Conservation (phyloP, 495 filamentous ascomycete genomes). For the Aspergillus ostianus region DNA sequence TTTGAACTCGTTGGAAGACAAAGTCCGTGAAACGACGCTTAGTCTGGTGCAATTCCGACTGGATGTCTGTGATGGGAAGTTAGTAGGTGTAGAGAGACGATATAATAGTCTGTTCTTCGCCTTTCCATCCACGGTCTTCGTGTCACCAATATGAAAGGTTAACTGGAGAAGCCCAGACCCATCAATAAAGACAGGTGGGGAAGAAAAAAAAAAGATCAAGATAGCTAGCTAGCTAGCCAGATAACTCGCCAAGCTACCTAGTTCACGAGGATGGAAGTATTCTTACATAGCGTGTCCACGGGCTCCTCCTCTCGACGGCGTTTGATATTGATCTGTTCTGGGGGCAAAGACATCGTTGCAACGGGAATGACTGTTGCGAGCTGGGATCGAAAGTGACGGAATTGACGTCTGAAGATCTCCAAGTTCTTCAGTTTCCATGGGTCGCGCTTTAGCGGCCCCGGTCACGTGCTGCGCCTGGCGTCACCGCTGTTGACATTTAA, state of each 20-base stretch:
- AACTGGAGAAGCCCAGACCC: background rate
- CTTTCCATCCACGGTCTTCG: background rate
- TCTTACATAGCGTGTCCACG: constrained; percentile 55
- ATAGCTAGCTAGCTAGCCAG: constrained; percentile 19
- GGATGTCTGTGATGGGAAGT: constrained; percentile 36
- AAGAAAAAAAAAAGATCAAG: background rate
- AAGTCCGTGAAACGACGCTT: constrained; percentile 53
- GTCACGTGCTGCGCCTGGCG: constrained; percentile 9
- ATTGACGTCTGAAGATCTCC: background rate
- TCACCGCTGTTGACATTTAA: constrained; percentile 19
- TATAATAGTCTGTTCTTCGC: background rate
- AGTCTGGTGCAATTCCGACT: constrained; percentile 44
- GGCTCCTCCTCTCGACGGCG: constrained; percentile 57
- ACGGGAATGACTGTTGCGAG: background rate
- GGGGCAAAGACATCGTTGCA: constrained; percentile 42
- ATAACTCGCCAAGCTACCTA: constrained; percentile 1
- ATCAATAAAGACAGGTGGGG: background rate
- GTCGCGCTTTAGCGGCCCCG: constrained; percentile 16
- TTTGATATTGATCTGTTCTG: constrained; percentile 56
- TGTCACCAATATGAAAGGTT: background rate
- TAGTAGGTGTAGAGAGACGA: constrained; percentile 2
- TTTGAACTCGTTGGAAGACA: constrained; percentile 43
- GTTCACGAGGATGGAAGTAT: constrained; percentile 11
- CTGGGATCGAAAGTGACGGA: background rate
- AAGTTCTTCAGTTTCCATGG: constrained; percentile 13